These are phyloP conservation scores for Fusarium sp. DNA, from an alignment of 2,329 filamentous ascomycete genomes.

Conservation along the genomic window DNA sequence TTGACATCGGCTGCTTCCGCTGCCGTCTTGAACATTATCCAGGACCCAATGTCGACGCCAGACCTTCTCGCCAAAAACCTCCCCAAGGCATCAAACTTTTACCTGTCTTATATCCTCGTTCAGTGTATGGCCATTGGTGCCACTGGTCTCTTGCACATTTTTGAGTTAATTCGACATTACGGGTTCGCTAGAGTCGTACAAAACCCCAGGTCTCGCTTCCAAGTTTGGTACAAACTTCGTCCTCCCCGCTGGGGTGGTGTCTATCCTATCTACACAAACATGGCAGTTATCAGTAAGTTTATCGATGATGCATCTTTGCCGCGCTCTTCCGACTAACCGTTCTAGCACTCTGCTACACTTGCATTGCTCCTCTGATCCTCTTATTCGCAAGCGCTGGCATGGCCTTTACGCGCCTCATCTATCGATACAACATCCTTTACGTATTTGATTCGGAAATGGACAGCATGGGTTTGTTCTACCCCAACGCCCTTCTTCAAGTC, in stretches of 20 bases:
- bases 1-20: slow-evolving; percentile 84
- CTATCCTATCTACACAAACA: slow-evolving; percentile 85
- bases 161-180: slow-evolving; percentile 71
- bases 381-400: slow-evolving; percentile 86
- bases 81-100: slow-evolving; percentile 92
- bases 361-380: slow-evolving; percentile 88
- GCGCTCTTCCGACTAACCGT: slow-evolving; percentile 1
- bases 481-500: slow-evolving; percentile 88
- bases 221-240: slow-evolving; percentile 80
- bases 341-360: slow-evolving; percentile 85
- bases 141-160: slow-evolving; percentile 78
- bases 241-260: slow-evolving; percentile 88
- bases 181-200: slow-evolving; percentile 82
- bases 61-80: slow-evolving; percentile 79
- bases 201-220: slow-evolving; percentile 85
- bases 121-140: slow-evolving; percentile 88
- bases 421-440: slow-evolving; percentile 91
- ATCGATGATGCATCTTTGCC: too few relatives aligned
- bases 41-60: slow-evolving; percentile 74
- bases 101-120: slow-evolving; percentile 92
- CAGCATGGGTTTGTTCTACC: slow-evolving; percentile 89
- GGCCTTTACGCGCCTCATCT: slow-evolving; percentile 86
- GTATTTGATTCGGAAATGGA: slow-evolving; percentile 87
- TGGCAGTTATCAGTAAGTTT: slow-evolving; percentile 81
- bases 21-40: slow-evolving; percentile 73